Evolutionary conservation across 345 rosid genomes (phyloP).

Genomic region (Melaleuca quinquenervia): DNA sequence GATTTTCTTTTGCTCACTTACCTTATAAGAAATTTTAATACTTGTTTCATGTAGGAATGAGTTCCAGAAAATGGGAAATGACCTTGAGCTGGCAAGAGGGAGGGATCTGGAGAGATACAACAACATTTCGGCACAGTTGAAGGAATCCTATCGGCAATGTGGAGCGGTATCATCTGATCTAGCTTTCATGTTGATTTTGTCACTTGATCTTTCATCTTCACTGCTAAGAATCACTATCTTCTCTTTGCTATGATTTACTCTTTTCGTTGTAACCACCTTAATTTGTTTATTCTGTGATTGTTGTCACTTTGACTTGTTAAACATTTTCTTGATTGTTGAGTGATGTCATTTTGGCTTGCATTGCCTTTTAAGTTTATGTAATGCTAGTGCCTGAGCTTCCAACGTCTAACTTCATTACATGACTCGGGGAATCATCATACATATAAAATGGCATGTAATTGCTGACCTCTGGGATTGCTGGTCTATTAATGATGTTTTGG

Average conservation of each 20-base stretch:
- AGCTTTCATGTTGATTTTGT: not conserved
- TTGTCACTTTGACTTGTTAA: not conserved
- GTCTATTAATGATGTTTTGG: not conserved
- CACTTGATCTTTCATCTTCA: not conserved
- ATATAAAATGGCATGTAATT: not conserved
- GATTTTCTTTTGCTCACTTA: not conserved
- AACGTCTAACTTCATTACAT: not conserved
- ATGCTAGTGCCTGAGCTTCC: not conserved
- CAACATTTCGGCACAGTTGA: constrained; percentile 43
- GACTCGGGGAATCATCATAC: not conserved
- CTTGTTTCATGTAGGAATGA: constrained; percentile 34
- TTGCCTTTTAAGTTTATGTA: not conserved
- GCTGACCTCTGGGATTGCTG: not conserved
- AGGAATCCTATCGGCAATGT: constrained; percentile 49
- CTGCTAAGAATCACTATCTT: not conserved
- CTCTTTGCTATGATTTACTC: not conserved
- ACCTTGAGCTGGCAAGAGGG: constrained; percentile 60
- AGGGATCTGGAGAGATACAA: constrained; percentile 59
- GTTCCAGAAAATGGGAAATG: constrained; percentile 63
- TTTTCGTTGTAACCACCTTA: not conserved
- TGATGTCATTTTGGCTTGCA: not conserved
- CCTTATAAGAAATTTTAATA: not conserved
- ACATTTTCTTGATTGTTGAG: not conserved
- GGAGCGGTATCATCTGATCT: constrained; percentile 42
- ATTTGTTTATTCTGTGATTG: not conserved